These are phyloP conservation scores for Scenedesmus sp. DNA, from an alignment of 163 green algal genomes.

Conservation along the genomic window DNA sequence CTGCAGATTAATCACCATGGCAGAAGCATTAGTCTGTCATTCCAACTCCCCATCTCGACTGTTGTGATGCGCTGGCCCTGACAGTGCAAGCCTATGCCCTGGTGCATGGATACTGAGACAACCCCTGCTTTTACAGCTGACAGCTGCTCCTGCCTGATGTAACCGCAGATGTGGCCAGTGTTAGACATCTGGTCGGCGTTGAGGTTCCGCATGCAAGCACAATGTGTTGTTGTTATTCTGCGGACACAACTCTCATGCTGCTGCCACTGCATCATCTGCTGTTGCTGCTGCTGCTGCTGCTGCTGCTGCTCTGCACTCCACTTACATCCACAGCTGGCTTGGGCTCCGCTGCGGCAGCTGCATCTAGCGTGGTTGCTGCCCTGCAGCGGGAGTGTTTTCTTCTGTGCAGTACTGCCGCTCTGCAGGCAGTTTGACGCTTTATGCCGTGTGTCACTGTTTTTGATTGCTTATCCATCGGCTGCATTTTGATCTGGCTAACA, in stretches of 20 bases:
- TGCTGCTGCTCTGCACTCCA: background rate
- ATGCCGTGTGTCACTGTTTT: background rate
- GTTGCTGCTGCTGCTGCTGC: background rate
- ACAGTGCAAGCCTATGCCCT: background rate
- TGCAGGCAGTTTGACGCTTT: background rate
- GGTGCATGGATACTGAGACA: background rate
- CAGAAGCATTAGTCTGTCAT: too few relatives aligned
- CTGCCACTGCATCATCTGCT: background rate
- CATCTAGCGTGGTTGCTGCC: conserved; percentile 26
- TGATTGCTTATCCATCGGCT: background rate
- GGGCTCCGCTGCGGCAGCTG: background rate
- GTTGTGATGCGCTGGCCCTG: background rate
- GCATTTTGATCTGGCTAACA: background rate
- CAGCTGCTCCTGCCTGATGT: background rate
- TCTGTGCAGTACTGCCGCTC: background rate
- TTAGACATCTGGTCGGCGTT: background rate
- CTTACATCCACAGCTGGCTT: conserved; percentile 3
- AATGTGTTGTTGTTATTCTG: background rate
- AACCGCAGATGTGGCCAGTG: background rate
- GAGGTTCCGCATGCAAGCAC: background rate
- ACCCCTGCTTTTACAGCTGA: background rate
- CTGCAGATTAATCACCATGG: too few relatives aligned
- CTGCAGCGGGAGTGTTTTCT: background rate
- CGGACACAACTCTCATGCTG: background rate
- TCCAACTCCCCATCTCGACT: too few relatives aligned